A percentile compares a stretch with the other conserved stretches of the same genome.
These are phyloP conservation scores for Glarea lozoyensis DNA, from an alignment of 495 filamentous ascomycete species.

Conservation along the genomic window DNA sequence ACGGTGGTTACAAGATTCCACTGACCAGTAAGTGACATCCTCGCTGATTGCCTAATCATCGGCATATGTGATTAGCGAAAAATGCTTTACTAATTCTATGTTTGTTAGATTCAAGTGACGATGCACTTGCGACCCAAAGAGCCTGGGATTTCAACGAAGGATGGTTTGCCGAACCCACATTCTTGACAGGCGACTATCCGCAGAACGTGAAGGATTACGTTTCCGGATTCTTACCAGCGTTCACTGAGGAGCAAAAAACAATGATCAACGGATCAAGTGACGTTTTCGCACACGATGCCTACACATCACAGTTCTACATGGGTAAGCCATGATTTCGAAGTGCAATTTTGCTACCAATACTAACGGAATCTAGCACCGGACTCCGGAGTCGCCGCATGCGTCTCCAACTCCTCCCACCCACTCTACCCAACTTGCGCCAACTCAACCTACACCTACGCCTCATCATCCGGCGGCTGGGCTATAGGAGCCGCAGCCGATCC, in stretches of 20 bases:
- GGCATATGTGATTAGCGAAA: no score
- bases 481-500: conserved; percentile 31
- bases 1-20: conserved; percentile 30
- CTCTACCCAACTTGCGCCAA: conserved; percentile 30
- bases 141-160: conserved; percentile 18
- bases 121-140: conserved; percentile 13
- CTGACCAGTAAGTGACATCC: no score
- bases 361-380: conserved; percentile 12
- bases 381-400: conserved; percentile 25
- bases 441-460: conserved; percentile 12
- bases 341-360: no score
- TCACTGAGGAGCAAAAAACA: conserved; percentile 28
- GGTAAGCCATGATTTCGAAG: conserved; percentile 1
- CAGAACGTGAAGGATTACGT: conserved; percentile 29
- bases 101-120: conserved; percentile 16
- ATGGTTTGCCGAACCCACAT: conserved; percentile 13
- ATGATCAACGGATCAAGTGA: conserved; percentile 34
- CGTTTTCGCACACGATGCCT: conserved; percentile 32
- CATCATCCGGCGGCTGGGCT: conserved; percentile 23
- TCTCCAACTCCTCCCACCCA: conserved; percentile 25
- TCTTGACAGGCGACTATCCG: conserved; percentile 32
- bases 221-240: conserved; percentile 20
- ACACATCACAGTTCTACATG: conserved; percentile 23
- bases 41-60: no score
- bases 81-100: no score